Evolutionary conservation across 1,284 basidiomycete species (phyloP).

Genomic region (Fomitopsis pinicola): DNA sequence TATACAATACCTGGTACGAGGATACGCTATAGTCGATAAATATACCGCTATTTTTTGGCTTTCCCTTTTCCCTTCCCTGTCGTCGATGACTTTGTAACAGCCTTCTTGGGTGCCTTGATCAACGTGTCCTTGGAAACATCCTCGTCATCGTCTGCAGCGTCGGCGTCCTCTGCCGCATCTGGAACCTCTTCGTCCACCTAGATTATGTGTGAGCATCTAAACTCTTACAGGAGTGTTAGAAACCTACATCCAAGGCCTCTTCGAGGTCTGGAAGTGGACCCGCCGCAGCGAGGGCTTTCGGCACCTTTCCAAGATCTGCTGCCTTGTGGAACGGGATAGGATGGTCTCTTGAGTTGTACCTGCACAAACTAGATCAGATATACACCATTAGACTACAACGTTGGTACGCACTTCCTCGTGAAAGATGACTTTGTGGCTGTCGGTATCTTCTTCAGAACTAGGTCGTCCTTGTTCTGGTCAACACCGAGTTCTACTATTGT

Average conservation of each 20-base stretch:
- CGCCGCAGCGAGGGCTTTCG: constrained; percentile 71
- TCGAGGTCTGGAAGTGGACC: constrained; percentile 84
- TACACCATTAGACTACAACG: not conserved
- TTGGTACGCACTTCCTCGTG: constrained; percentile 69
- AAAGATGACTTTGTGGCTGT: constrained; percentile 80
- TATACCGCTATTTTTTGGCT: not conserved
- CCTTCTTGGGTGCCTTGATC: not conserved
- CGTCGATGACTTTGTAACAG: not conserved
- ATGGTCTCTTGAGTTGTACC: constrained; percentile 85
- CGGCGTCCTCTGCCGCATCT: constrained; percentile 34
- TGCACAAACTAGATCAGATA: constrained; percentile 24
- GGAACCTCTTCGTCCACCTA: constrained; percentile 38
- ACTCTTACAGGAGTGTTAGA: not conserved
- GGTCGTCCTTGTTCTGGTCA: constrained; percentile 71
- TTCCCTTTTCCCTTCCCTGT: not conserved
- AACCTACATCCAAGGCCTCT: constrained; percentile 68
- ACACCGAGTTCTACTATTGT: constrained; percentile 91
- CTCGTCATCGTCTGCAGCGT: constrained; percentile 2
- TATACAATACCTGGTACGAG: not conserved
- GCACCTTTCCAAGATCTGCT: constrained; percentile 68
- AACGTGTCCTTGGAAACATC: not conserved
- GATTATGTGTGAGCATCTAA: not conserved
- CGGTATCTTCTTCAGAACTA: constrained; percentile 81
- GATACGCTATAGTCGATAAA: not conserved
- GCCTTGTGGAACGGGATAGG: constrained; percentile 91